A percentile compares a stretch with the other conserved stretches of the same genome.
Evolutionary conservation across 2,329 filamentous ascomycete species (phyloP).

Genomic region (Fusarium vanettenii): DNA sequence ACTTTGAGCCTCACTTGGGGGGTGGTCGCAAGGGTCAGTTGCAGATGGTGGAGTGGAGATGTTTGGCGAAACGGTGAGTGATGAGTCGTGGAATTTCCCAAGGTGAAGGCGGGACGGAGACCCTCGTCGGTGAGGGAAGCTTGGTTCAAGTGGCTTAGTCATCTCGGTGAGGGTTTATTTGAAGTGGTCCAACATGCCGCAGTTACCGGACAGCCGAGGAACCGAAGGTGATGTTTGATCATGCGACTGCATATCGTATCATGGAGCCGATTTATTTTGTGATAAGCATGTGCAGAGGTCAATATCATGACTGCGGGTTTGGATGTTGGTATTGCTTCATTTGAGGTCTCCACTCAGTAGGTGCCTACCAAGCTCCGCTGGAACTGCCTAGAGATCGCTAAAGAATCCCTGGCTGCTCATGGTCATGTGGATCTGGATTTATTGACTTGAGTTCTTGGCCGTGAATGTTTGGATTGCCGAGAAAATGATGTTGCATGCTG

Average conservation of each 20-base stretch:
- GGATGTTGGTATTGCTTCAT: neutral
- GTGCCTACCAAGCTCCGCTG: neutral
- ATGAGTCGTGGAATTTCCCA: slow-evolving; percentile 20
- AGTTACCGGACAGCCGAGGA: neutral
- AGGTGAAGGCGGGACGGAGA: slow-evolving; percentile 24
- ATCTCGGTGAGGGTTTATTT: slow-evolving; percentile 13
- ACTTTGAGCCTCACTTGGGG: neutral
- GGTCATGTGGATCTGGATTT: neutral
- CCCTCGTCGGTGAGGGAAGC: slow-evolving; percentile 20
- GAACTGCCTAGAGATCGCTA: neutral
- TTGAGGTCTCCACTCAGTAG: neutral
- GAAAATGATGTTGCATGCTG: neutral
- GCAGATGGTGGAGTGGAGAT: slow-evolving; percentile 19
- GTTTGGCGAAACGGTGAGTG: neutral
- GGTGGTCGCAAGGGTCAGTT: neutral
- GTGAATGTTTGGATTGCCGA: neutral
- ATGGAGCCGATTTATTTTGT: neutral
- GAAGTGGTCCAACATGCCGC: neutral
- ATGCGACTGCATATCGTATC: neutral
- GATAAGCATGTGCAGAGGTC: neutral
- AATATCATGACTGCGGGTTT: neutral
- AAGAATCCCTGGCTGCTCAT: neutral
- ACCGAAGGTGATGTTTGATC: neutral
- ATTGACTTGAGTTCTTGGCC: neutral
- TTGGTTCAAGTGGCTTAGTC: slow-evolving; percentile 22